Percentiles rank a stretch among this genome's conserved stretches.
Conservation (phyloP, 208 protist genomes). For the Trypanosoma grayi region DNA sequence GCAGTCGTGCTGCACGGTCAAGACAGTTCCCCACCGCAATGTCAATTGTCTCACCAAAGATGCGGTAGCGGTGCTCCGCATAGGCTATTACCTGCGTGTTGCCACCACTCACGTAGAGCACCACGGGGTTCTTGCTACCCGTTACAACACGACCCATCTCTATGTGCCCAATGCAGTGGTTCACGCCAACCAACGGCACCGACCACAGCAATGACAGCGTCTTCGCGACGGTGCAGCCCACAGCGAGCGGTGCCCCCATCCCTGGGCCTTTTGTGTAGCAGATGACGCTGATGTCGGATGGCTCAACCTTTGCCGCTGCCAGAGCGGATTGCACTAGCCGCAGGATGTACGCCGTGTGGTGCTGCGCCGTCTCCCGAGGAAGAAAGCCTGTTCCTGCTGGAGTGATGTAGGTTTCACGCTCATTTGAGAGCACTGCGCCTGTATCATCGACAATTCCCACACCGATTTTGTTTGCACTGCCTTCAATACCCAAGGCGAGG, state of each 20-base stretch:
- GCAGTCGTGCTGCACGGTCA: slow-evolving; percentile 95
- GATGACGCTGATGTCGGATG: slow-evolving; percentile 91
- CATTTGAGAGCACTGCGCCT: slow-evolving; percentile 96
- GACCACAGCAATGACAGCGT: slow-evolving; percentile 84
- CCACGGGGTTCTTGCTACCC: slow-evolving; percentile 94
- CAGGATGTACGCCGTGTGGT: slow-evolving; percentile 92
- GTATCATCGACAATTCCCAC: slow-evolving; percentile 95
- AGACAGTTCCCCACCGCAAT: slow-evolving; percentile 99
- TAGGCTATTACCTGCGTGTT: slow-evolving; percentile 99
- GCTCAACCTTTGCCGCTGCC: slow-evolving; percentile 74
- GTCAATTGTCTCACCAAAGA: slow-evolving; percentile 99
- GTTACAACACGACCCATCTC: slow-evolving; percentile 99
- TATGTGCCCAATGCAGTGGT: slow-evolving; percentile 99
- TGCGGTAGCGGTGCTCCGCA: slow-evolving; percentile 94
- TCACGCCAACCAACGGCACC: slow-evolving; percentile 96
- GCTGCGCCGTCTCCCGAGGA: slow-evolving; percentile 97
- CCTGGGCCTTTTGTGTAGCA: slow-evolving; percentile 98
- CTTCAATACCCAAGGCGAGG: slow-evolving; percentile 97
- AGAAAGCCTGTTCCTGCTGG: slow-evolving; percentile 98
- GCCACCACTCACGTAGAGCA: slow-evolving; percentile 99
- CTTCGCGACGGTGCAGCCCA: slow-evolving; percentile 81
- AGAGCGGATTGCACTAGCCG: slow-evolving; percentile 93
- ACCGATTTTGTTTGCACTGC: slow-evolving; percentile 99
- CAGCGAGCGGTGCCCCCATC: slow-evolving; percentile 96
- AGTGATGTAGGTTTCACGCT: slow-evolving; percentile 97